A percentile compares a stretch with the other conserved stretches of the same genome.
These are phyloP conservation scores for Sisymbrium altissimum DNA, from an alignment of 345 rosid species.

Conservation along the genomic window DNA sequence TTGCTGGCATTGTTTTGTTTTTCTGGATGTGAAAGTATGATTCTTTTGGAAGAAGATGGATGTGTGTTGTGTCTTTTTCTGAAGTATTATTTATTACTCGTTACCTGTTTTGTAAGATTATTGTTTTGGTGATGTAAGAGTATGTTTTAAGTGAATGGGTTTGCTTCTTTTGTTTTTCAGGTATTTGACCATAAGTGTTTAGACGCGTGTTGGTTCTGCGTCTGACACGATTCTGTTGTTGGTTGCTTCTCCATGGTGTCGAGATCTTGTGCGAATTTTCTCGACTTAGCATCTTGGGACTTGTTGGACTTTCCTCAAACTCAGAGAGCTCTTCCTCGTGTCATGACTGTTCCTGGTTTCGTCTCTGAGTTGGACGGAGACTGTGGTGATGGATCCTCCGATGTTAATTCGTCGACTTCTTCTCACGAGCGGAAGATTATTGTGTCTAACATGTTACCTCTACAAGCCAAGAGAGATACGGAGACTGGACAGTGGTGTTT, in stretches of 20 bases:
- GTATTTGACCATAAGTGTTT: neutral
- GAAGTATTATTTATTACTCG: neutral
- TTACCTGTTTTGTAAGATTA: neutral
- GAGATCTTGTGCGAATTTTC: conserved; percentile 48
- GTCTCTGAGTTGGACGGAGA: conserved; percentile 55
- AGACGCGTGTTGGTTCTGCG: conserved; percentile 10
- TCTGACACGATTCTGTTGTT: conserved; percentile 2
- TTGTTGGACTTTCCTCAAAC: conserved; percentile 54
- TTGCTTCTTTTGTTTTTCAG: neutral
- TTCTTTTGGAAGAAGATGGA: neutral
- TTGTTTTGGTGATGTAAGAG: conserved; percentile 2
- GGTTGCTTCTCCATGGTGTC: conserved; percentile 47
- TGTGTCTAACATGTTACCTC: conserved; percentile 55
- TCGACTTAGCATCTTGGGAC: conserved; percentile 58
- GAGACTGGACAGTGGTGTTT: conserved; percentile 57
- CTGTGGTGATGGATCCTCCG: conserved; percentile 53
- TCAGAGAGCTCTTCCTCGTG: conserved; percentile 64
- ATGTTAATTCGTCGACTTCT: conserved; percentile 38
- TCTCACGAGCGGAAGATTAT: conserved; percentile 48
- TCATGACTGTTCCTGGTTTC: conserved; percentile 69
- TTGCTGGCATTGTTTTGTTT: neutral
- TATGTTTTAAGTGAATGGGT: neutral
- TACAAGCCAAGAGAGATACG: conserved; percentile 45
- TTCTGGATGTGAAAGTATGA: neutral
- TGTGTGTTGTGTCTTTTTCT: neutral